Percentiles rank a stretch among this genome's conserved stretches.
These are phyloP conservation scores for Thielaviopsis euricoi DNA, from an alignment of 2,329 filamentous ascomycete species.

Conservation along the genomic window DNA sequence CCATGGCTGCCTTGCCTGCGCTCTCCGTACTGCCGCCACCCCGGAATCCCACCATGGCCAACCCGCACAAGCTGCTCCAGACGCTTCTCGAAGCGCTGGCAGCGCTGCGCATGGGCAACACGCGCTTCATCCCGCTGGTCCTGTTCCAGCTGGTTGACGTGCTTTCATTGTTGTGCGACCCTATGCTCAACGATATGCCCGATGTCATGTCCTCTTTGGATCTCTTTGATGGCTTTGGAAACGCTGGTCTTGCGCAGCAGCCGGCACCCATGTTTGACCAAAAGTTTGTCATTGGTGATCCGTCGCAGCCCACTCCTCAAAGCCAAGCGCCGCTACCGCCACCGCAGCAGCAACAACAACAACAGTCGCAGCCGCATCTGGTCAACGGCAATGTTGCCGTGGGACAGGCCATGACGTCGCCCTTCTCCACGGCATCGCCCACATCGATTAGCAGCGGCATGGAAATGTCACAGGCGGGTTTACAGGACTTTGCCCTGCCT, in stretches of 20 bases:
- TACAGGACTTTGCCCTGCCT: conserved; percentile 7
- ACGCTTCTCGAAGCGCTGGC: conserved; percentile 52
- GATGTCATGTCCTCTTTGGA: conserved; percentile 39
- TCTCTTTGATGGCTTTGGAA: conserved; percentile 51
- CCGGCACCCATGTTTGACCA: conserved; percentile 19
- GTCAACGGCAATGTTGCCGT: not conserved
- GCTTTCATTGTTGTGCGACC: conserved; percentile 44
- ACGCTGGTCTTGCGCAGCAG: conserved; percentile 41
- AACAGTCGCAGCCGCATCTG: not conserved
- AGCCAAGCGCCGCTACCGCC: not conserved
- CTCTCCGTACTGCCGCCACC: conserved; percentile 48
- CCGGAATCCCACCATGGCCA: conserved; percentile 38
- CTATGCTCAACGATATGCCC: conserved; percentile 41
- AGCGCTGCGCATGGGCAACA: conserved; percentile 55
- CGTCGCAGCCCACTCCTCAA: not conserved
- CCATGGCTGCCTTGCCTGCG: conserved; percentile 25
- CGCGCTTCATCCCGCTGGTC: conserved; percentile 61
- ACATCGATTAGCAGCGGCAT: conserved; percentile 9
- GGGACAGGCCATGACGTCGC: conserved; percentile 6
- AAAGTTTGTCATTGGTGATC: conserved; percentile 7
- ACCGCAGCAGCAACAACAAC: not conserved
- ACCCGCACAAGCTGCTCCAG: conserved; percentile 55
- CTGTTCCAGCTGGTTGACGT: conserved; percentile 60
- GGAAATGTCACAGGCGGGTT: conserved; percentile 7
- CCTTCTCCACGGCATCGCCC: conserved; percentile 8